These are phyloP conservation scores for Stereum hirsutum DNA, from an alignment of 1,284 basidiomycete species.

Conservation along the genomic window DNA sequence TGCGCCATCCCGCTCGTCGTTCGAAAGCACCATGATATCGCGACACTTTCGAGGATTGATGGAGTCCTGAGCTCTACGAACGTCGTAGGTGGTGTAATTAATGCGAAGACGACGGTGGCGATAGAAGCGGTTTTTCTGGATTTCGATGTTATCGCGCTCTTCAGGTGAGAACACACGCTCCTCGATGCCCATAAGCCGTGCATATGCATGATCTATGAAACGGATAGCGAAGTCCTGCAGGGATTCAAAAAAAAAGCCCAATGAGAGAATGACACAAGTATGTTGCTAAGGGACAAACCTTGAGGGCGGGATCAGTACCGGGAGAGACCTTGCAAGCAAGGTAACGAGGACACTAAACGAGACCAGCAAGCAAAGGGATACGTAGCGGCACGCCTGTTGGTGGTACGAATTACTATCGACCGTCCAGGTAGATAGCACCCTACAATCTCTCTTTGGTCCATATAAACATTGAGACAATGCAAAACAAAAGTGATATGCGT, in stretches of 20 bases:
- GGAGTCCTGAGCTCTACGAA: conserved; percentile 14
- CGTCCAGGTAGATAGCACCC: no score
- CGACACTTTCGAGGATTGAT: conserved; percentile 9
- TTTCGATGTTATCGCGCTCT: conserved; percentile 9
- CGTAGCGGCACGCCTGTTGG: no score
- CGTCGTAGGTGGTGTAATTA: conserved; percentile 37
- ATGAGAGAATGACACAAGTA: neutral
- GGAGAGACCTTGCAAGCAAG: neutral
- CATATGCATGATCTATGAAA: neutral
- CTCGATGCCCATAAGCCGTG: neutral
- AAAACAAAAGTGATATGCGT: no score
- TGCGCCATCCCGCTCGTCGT: neutral
- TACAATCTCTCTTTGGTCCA: no score
- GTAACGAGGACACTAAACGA: no score
- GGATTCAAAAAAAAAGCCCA: neutral
- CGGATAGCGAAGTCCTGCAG: neutral
- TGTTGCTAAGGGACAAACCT: no score
- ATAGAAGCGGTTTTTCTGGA: conserved; percentile 22
- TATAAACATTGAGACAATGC: no score
- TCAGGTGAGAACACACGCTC: neutral
- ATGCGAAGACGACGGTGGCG: conserved; percentile 20
- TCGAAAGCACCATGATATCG: conserved; percentile 4
- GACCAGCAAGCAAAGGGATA: no score
- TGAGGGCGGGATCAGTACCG: neutral
- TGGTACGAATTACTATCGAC: no score